Base-by-base conservation (phyloP, 2,329 filamentous ascomycete genomes). In the Endothia cerciana region DNA sequence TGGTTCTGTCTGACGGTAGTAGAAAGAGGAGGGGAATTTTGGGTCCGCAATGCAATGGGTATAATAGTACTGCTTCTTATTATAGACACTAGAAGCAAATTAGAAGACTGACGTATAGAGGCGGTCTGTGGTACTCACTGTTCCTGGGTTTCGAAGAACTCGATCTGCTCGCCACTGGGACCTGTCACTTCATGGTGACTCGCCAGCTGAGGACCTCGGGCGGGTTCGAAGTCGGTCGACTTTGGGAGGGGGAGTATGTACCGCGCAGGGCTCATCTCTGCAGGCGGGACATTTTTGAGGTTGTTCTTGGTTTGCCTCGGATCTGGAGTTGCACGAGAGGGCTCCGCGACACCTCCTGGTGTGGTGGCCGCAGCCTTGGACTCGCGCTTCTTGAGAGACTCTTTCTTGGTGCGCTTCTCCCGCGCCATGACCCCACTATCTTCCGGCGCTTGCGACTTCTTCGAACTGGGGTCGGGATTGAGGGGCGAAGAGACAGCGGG, bases 1-100 rank as follows among this genome's bases (percentile, higher is more conserved):
- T 6, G 92, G 87, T 74, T 98, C 95, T 53, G 93, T 95, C 71
- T 93, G 90, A 68, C 94, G 90, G 78, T 97, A 97, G 81, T 91
- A 95, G 73, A 96, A 87, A 69, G 89, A 93, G 69, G 93, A 92
- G 7, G 92, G 89, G 73, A 97, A 97, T 25, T 86, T 83, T 1
- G 93, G 93, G 71, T 97, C 94, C 71, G 93, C 93, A 70, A 97
- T 94, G 75, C 92, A 96, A 72, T 94, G 91, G 40, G 89, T 91
- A 76, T 98, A 98, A 67, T 93, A 91, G 76, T 94, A 98, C 64
- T 90, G 87, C 72, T 87, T 89, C 72, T 89, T 89, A 70, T 89
- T 90, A 65, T 81, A 85, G 19, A 87, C 85, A 73, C 85, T 87
- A 19, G 15, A 3, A 36, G 1, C 7, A 17, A 4, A n/a, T 58